Evolutionary conservation across 768 basidiomycete species (phyloP), one percentile per base, ranked within the genome.

Genomic region (Rhodocollybia butyracea): DNA sequence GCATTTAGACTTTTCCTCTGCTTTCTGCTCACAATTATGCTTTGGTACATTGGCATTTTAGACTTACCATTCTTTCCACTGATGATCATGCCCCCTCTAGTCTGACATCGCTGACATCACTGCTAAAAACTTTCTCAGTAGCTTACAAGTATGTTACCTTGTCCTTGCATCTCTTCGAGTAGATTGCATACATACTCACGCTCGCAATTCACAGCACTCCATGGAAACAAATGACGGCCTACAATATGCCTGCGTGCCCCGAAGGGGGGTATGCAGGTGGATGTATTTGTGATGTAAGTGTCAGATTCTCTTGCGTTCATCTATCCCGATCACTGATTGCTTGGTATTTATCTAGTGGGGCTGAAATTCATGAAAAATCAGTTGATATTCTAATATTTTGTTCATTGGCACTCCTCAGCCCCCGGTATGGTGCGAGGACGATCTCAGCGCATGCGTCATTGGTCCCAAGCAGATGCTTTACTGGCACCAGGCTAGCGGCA

Each of bases 161-260:
- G 32, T 7, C 11, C 11, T 38, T 17, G 32, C 15, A 29, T 24
- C 15, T 8, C 8, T 27, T 21, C 17, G 12, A 15, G n/a, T n/a
- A 10, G 22, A 19, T 15, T n/a, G n/a, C 15, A 40, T n/a, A n/a
- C 8, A 6, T 21, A 2, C 17, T 41, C 5, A 15, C 42, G 13
- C 40, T 47, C 10, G 54, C 48, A 17, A 5, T 32, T 56, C 17
- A 59, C n/a, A 81, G 79, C 60, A 81, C 81, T 2, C 80, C 81
- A 1, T 83, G 79, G 79, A 77, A 76, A 62, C 76, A 79, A 27
- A 31, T 77, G 3, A 68, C 75, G 5, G 64, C 63, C 5, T 83
- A 80, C 59, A 70, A 65, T 15, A 66, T 82, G 66, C 81, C 81
- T 38, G 69, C 75, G 5, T 82, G 80, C 61, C 80, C 80, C 39